A percentile compares a stretch with the other conserved stretches of the same genome.
Evolutionary conservation across 202 grass and related monocot genomes (phyloP).

Genomic region (Setaria viridis): DNA sequence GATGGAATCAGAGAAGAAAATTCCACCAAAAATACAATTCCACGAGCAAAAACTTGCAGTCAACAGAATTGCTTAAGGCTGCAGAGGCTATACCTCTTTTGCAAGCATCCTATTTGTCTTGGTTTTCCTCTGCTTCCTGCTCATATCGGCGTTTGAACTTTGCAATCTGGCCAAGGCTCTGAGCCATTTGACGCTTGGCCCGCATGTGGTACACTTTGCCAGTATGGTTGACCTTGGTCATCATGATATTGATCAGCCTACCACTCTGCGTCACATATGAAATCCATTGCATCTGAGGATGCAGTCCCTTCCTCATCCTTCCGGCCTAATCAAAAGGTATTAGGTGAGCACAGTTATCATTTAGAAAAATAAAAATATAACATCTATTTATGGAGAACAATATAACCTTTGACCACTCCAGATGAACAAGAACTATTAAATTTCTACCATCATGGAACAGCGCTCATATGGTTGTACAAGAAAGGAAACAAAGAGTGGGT

Average conservation of each 20-base stretch:
- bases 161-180: constrained; percentile 75
- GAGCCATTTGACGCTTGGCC: constrained; percentile 82
- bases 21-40: constrained; percentile 3
- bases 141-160: constrained; percentile 92
- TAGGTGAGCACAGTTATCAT: background rate
- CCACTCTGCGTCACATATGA: constrained; percentile 77
- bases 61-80: background rate
- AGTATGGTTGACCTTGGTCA: constrained; percentile 68
- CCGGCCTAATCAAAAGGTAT: background rate
- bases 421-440: background rate
- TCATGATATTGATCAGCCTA: constrained; percentile 60
- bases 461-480: background rate
- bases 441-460: background rate
- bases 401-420: background rate
- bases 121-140: constrained; percentile 56
- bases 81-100: background rate
- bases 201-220: constrained; percentile 88
- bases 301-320: constrained; percentile 71
- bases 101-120: constrained; percentile 45
- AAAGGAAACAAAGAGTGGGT: background rate
- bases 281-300: constrained; percentile 77
- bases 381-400: background rate
- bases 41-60: background rate
- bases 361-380: background rate
- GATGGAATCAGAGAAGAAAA: background rate